Evolutionary conservation across 768 basidiomycete genomes (phyloP).

Genomic region (Lepiota brunneoincarnata): DNA sequence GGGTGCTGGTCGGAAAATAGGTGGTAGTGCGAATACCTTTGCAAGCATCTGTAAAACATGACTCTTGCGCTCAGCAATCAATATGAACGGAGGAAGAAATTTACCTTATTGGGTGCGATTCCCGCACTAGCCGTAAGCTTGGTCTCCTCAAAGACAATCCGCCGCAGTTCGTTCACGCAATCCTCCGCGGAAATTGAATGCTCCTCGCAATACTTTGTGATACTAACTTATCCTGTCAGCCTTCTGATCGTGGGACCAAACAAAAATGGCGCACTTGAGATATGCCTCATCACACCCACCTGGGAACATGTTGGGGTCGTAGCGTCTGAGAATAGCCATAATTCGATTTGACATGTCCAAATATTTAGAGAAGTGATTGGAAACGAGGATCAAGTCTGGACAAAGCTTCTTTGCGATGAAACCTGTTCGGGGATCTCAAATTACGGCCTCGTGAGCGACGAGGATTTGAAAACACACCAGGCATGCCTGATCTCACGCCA

Average conservation of each 20-base stretch:
- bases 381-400: constrained; percentile 77
- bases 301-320: constrained; percentile 71
- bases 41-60: constrained; percentile 69
- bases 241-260: not conserved
- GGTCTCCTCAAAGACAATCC: constrained; percentile 71
- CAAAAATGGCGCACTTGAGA: constrained; percentile 63
- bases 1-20: not conserved
- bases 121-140: constrained; percentile 91
- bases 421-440: constrained; percentile 37
- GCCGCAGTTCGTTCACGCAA: constrained; percentile 78
- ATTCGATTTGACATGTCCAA: constrained; percentile 69
- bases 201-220: constrained; percentile 79
- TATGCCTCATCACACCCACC: constrained; percentile 92
- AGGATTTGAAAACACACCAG: constrained; percentile 45
- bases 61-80: constrained; percentile 16
- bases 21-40: constrained; percentile 52
- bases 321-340: constrained; percentile 65
- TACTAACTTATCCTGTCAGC: constrained; percentile 39
- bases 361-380: constrained; percentile 58
- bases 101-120: constrained; percentile 91
- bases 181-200: constrained; percentile 63
- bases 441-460: not conserved
- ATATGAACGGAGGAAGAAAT: constrained; percentile 14
- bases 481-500: constrained; percentile 94
- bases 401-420: constrained; percentile 95